phyloP scores from a whole-genome alignment of 306 rosid species.

The Dalbergia cochinchinensis region DNA sequence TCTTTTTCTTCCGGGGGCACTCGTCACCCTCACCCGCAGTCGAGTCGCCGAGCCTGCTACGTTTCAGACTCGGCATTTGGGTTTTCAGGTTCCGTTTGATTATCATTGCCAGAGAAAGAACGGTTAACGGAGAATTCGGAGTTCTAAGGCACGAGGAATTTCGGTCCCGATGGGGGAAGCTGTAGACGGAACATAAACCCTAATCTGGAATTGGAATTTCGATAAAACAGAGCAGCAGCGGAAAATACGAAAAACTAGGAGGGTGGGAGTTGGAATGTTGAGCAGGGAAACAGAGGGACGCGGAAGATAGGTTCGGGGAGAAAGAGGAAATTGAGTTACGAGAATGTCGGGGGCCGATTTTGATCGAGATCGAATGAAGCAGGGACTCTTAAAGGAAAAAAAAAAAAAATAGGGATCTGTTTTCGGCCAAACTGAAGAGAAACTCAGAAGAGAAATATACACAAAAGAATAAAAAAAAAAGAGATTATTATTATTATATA shows the following conservation, averaged over 20 bases:
- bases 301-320: neutral
- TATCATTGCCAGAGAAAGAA: conserved; percentile 59
- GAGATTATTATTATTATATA: neutral
- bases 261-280: neutral
- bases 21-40: conserved; percentile 62
- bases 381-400: neutral
- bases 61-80: conserved; percentile 87
- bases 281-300: neutral
- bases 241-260: conserved; percentile 1
- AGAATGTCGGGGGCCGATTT: conserved; percentile 40
- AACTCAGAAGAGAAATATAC: conserved; percentile 21
- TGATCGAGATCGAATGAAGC: conserved; percentile 44
- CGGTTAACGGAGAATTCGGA: neutral
- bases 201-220: conserved; percentile 36
- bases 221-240: conserved; percentile 60
- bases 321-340: conserved; percentile 16
- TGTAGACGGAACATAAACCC: conserved; percentile 60
- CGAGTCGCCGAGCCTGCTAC: conserved; percentile 64
- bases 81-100: conserved; percentile 84
- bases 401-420: conserved; percentile 61
- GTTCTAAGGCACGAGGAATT: conserved; percentile 28
- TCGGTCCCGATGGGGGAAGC: conserved; percentile 39
- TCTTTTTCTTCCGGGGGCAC: conserved; percentile 66
- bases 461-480: neutral
- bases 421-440: conserved; percentile 47